Conservation (phyloP, 495 filamentous ascomycete genomes). For the Penicillium diatomitis region DNA sequence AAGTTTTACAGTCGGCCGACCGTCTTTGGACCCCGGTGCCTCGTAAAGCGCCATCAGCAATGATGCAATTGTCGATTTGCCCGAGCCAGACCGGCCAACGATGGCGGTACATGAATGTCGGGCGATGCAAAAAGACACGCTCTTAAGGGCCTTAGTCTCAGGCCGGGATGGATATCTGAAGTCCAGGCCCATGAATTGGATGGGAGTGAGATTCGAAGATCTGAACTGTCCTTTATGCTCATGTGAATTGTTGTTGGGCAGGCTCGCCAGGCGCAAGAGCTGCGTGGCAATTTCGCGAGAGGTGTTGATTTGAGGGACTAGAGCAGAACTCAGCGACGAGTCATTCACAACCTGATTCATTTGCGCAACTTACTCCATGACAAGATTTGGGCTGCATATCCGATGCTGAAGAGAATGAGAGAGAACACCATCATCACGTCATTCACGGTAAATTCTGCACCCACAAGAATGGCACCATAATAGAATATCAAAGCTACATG, state of each 20-base stretch:
- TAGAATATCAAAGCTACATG: slow-evolving; percentile 66
- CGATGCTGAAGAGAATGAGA: slow-evolving; percentile 72
- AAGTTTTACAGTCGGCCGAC: slow-evolving; percentile 42
- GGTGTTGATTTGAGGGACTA: slow-evolving; percentile 70
- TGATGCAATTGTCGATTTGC: slow-evolving; percentile 79
- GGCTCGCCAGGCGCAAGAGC: slow-evolving; percentile 61
- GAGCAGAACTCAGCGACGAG: not conserved
- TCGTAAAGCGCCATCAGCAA: slow-evolving; percentile 63
- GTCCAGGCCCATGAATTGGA: slow-evolving; percentile 47
- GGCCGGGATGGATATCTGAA: slow-evolving; percentile 63
- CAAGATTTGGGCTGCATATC: slow-evolving; percentile 59
- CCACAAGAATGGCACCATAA: slow-evolving; percentile 61
- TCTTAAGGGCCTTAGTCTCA: slow-evolving; percentile 42
- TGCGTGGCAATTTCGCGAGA: slow-evolving; percentile 62
- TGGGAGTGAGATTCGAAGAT: slow-evolving; percentile 45
- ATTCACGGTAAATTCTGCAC: slow-evolving; percentile 36
- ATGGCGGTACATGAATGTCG: slow-evolving; percentile 59
- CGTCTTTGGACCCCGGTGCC: slow-evolving; percentile 14
- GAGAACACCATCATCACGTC: slow-evolving; percentile 66
- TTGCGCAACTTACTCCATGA: slow-evolving; percentile 41
- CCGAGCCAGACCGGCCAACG: slow-evolving; percentile 75
- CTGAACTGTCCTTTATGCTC: slow-evolving; percentile 45
- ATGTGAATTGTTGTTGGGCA: slow-evolving; percentile 45
- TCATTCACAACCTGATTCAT: too few relatives aligned
- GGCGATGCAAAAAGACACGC: slow-evolving; percentile 52